Evolutionary conservation across 768 basidiomycete species (phyloP).

Genomic region (Auricularia sp.): DNA sequence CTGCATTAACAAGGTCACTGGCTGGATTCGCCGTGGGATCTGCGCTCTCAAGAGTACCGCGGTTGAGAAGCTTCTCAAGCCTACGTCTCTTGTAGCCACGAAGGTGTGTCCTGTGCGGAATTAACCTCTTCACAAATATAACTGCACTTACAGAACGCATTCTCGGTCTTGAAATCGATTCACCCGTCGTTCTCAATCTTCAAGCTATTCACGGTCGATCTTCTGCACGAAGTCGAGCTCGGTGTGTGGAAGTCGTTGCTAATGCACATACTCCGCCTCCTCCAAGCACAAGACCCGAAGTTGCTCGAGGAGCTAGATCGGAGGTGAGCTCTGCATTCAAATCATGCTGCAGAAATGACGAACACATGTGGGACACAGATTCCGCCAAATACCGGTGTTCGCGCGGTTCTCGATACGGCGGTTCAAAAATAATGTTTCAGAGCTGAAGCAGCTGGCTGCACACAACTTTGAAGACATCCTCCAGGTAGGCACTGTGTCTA

Average conservation of each 20-base stretch:
- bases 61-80: too few relatives aligned
- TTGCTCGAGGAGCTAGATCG: constrained; percentile 1
- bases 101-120: too few relatives aligned
- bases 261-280: constrained; percentile 18
- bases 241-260: constrained; percentile 24
- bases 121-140: too few relatives aligned
- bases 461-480: constrained; percentile 20
- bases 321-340: constrained; percentile 13
- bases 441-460: constrained; percentile 16
- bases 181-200: constrained; percentile 16
- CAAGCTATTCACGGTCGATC: constrained; percentile 18
- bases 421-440: constrained; percentile 14
- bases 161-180: constrained; percentile 14
- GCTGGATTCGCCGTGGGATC: too few relatives aligned
- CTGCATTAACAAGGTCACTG: too few relatives aligned
- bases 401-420: constrained; percentile 14
- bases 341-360: too few relatives aligned
- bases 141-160: constrained; percentile 19
- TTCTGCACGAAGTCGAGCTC: constrained; percentile 25
- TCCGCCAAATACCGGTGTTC: constrained; percentile 14
- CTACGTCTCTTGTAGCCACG: too few relatives aligned
- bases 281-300: constrained; percentile 6
- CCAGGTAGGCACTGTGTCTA: constrained; percentile 7
- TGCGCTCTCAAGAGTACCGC: too few relatives aligned
- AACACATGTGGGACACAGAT: neutral